A percentile compares a stretch with the other conserved stretches of the same genome.
These are phyloP conservation scores for Tephrocybe sp. DNA, from an alignment of 768 basidiomycete species.

Conservation along the genomic window DNA sequence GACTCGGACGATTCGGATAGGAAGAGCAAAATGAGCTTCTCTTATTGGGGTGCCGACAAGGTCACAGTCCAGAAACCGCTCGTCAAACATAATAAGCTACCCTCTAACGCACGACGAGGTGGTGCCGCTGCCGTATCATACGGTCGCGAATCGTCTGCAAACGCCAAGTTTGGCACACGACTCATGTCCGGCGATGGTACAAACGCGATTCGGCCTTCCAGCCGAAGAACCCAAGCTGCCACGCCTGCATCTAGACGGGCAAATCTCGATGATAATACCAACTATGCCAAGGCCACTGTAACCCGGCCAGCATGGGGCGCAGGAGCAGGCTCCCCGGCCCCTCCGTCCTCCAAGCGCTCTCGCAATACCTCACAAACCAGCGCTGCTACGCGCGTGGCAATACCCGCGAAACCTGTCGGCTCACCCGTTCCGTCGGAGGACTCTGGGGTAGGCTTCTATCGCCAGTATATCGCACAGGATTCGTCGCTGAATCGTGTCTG, in stretches of 20 bases:
- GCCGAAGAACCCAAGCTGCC: constrained; percentile 54
- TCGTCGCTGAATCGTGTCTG: constrained; percentile 54
- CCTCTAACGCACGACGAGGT: constrained; percentile 39
- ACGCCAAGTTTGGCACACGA: constrained; percentile 90
- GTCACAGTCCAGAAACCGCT: constrained; percentile 81
- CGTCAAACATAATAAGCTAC: constrained; percentile 45
- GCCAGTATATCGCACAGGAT: constrained; percentile 76
- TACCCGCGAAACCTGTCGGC: constrained; percentile 43
- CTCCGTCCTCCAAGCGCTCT: constrained; percentile 50
- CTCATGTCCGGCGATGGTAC: constrained; percentile 63
- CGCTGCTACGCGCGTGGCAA: constrained; percentile 45
- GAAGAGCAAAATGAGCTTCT: constrained; percentile 93
- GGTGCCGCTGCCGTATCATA: constrained; percentile 55
- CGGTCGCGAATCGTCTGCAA: constrained; percentile 79
- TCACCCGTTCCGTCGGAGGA: constrained; percentile 80
- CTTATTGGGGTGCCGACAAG: constrained; percentile 92
- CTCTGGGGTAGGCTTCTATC: constrained; percentile 82
- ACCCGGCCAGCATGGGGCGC: constrained; percentile 75
- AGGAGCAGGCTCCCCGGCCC: constrained; percentile 48
- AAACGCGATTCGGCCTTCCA: constrained; percentile 52
- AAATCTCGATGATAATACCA: constrained; percentile 58
- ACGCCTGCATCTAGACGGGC: constrained; percentile 44
- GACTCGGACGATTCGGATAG: constrained; percentile 86
- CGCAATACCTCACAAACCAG: constrained; percentile 76
- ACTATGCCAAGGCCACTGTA: constrained; percentile 67